These are phyloP conservation scores for Psidium guajava DNA, from an alignment of 345 rosid species.

Conservation along the genomic window DNA sequence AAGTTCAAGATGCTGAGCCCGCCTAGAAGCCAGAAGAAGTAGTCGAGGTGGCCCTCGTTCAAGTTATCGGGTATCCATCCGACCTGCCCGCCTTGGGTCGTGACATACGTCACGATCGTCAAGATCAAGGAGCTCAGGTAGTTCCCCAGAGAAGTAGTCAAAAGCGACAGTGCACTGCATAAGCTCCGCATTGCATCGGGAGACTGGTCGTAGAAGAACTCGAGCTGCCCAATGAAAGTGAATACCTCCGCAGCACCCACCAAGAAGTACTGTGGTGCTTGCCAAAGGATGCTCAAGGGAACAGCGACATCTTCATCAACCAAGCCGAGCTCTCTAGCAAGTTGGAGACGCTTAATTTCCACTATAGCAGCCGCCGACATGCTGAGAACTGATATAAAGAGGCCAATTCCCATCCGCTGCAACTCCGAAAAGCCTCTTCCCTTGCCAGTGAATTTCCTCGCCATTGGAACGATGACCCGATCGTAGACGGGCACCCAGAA, in stretches of 20 bases:
- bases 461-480: constrained; percentile 23
- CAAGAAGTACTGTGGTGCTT: constrained; percentile 15
- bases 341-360: constrained; percentile 5
- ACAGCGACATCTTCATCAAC: neutral
- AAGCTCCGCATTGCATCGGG: constrained; percentile 22
- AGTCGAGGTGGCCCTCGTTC: constrained; percentile 36
- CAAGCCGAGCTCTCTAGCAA: constrained; percentile 16
- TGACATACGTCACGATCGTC: constrained; percentile 18
- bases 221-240: constrained; percentile 18
- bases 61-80: constrained; percentile 41
- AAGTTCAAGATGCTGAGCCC: constrained; percentile 25
- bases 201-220: constrained; percentile 21
- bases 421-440: constrained; percentile 18
- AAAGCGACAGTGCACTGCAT: constrained; percentile 13
- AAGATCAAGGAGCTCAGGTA: constrained; percentile 32
- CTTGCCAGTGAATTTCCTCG: constrained; percentile 26
- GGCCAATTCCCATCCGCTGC: constrained; percentile 27
- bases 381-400: constrained; percentile 9
- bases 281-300: constrained; percentile 12
- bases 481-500: constrained; percentile 41
- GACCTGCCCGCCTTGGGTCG: constrained; percentile 13
- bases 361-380: constrained; percentile 12
- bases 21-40: constrained; percentile 31
- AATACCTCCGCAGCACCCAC: constrained; percentile 11
- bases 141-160: constrained; percentile 28